phyloP scores from a whole-genome alignment of 345 rosid species.

The Rhizophora apiculata region DNA sequence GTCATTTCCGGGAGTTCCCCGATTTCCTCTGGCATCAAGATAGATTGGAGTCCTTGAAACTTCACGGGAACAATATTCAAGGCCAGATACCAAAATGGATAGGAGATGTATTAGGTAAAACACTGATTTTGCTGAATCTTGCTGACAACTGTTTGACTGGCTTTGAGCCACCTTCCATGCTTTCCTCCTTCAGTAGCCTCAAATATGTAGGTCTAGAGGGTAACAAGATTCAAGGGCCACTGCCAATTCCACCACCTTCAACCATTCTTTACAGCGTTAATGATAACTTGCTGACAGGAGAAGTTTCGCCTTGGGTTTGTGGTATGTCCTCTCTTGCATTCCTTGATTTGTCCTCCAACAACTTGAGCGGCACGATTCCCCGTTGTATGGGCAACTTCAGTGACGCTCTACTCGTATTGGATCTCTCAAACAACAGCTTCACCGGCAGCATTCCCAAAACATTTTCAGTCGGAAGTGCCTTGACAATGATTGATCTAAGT shows the following conservation, averaged over 20 bases:
- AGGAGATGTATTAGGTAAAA: background rate
- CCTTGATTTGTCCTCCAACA: conserved; percentile 24
- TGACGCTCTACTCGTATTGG: background rate
- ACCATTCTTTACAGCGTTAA: fast-evolving
- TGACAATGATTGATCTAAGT: background rate
- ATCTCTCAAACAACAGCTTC: background rate
- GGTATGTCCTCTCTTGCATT: background rate
- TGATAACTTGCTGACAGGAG: conserved; percentile 15
- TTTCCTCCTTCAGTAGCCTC: background rate
- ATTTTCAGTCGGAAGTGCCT: background rate
- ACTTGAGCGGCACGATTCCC: conserved; percentile 22
- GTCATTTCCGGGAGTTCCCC: conserved; percentile 15
- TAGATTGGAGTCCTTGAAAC: background rate
- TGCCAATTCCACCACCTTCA: conserved; percentile 8
- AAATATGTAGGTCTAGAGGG: background rate
- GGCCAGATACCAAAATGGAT: conserved; percentile 29
- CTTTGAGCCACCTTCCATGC: background rate
- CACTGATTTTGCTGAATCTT: background rate
- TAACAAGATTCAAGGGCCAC: conserved; percentile 22
- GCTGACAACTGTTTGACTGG: conserved; percentile 18
- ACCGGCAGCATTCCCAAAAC: background rate
- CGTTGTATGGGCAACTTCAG: conserved; percentile 25
- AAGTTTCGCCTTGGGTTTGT: conserved; percentile 13
- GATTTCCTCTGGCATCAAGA: conserved; percentile 17
- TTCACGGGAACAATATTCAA: conserved; percentile 13